Evolutionary conservation across 169 alveolate species (phyloP).

Genomic region (Plasmodium malariae): DNA sequence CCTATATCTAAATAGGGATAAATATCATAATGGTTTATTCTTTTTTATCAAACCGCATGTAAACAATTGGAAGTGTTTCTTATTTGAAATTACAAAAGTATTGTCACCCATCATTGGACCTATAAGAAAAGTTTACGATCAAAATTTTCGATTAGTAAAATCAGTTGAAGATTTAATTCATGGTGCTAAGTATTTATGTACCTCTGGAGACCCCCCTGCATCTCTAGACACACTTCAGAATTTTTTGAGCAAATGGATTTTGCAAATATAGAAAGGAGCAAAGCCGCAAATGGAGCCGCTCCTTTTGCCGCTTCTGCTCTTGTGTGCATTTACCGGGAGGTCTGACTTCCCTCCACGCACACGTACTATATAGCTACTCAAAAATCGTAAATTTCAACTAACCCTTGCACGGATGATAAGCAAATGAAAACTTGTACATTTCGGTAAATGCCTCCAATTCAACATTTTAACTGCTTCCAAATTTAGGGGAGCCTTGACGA

Average conservation of each 20-base stretch:
- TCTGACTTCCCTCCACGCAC: too few relatives aligned
- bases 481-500: too few relatives aligned
- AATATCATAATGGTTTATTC: constrained; percentile 89
- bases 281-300: too few relatives aligned
- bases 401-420: too few relatives aligned
- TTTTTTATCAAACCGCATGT: constrained; percentile 88
- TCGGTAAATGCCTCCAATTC: too few relatives aligned
- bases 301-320: too few relatives aligned
- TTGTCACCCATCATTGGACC: constrained; percentile 89
- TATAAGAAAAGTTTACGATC: constrained; percentile 89
- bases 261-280: constrained; percentile 57
- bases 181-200: constrained; percentile 92
- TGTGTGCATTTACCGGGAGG: too few relatives aligned
- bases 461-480: too few relatives aligned
- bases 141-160: constrained; percentile 85
- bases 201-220: constrained; percentile 91
- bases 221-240: constrained; percentile 85
- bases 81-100: constrained; percentile 87
- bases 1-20: constrained; percentile 93
- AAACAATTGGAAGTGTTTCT: constrained; percentile 83
- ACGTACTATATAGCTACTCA: too few relatives aligned
- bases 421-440: too few relatives aligned
- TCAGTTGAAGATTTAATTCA: constrained; percentile 87
- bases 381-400: too few relatives aligned
- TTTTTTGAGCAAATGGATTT: constrained; percentile 89